Conservation (phyloP, 768 basidiomycete species). For the Boletus rex-veris region DNA sequence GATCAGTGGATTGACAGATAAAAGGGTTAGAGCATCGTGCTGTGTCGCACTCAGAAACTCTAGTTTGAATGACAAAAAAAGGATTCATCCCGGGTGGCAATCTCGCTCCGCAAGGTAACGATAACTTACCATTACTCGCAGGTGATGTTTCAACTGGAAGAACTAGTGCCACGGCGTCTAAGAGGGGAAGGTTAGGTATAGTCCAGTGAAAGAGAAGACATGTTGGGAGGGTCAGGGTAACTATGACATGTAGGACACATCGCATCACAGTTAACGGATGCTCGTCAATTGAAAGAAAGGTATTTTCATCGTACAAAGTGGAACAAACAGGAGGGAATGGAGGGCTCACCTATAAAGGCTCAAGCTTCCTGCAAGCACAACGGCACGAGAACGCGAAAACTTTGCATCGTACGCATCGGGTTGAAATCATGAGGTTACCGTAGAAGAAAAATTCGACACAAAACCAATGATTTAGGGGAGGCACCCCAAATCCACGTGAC, state of each 20-base stretch:
- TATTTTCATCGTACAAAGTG: slow-evolving; percentile 49
- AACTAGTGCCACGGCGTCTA: background rate
- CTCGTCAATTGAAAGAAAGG: slow-evolving; percentile 42
- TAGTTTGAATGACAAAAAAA: slow-evolving; percentile 73
- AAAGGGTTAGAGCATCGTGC: slow-evolving; percentile 63
- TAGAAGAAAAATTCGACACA: too few relatives aligned
- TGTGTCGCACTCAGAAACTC: slow-evolving; percentile 77
- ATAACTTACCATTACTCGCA: slow-evolving; percentile 5
- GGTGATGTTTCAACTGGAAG: background rate
- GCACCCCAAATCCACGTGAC: too few relatives aligned
- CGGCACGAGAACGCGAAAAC: too few relatives aligned
- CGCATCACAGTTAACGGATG: slow-evolving; percentile 43
- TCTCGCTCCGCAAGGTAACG: background rate
- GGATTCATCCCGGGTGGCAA: slow-evolving; percentile 45
- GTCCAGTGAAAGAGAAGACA: background rate
- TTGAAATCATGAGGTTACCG: too few relatives aligned
- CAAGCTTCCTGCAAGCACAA: background rate
- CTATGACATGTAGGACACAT: slow-evolving; percentile 79
- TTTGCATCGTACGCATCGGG: too few relatives aligned
- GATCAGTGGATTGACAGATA: slow-evolving; percentile 68
- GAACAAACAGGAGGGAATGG: background rate
- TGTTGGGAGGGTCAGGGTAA: slow-evolving; percentile 74
- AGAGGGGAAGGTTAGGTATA: slow-evolving; percentile 6
- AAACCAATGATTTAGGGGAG: too few relatives aligned
- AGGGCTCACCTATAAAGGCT: slow-evolving; percentile 6